Percentiles rank a stretch among this genome's conserved stretches.
Evolutionary conservation across 345 rosid genomes (phyloP).

Genomic region (Cardamine occulta): DNA sequence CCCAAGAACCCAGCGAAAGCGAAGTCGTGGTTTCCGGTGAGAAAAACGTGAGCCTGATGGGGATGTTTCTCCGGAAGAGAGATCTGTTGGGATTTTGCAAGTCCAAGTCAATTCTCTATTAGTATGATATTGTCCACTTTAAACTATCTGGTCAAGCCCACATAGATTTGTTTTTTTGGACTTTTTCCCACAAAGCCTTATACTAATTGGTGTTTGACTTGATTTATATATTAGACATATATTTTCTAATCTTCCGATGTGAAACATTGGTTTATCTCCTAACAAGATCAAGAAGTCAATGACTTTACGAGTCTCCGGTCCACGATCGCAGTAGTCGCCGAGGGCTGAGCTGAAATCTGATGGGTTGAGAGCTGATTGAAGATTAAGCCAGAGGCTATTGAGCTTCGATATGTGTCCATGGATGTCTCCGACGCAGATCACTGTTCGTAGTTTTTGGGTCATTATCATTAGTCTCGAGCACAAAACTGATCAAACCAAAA

Average conservation of each 20-base stretch:
- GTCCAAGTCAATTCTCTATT: too few relatives aligned
- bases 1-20: constrained; percentile 75
- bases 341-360: constrained; percentile 64
- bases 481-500: not conserved
- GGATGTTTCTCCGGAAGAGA: constrained; percentile 58
- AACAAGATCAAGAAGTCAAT: constrained; percentile 67
- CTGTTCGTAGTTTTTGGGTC: constrained; percentile 50
- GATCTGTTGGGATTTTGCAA: too few relatives aligned
- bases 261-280: too few relatives aligned
- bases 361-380: constrained; percentile 51
- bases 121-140: too few relatives aligned
- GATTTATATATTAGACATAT: too few relatives aligned
- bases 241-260: too few relatives aligned
- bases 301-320: constrained; percentile 66
- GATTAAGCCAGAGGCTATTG: constrained; percentile 71
- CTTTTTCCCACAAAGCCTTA: too few relatives aligned
- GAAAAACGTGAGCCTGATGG: constrained; percentile 61
- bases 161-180: too few relatives aligned
- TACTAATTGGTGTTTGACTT: too few relatives aligned
- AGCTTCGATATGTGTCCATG: constrained; percentile 73
- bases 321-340: constrained; percentile 94
- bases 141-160: too few relatives aligned
- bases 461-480: not conserved
- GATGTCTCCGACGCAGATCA: constrained; percentile 79
- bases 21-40: constrained; percentile 80